Base-by-base conservation (phyloP, 129 eudicot genomes). In the Chrysanthemum lavandulifolium region DNA sequence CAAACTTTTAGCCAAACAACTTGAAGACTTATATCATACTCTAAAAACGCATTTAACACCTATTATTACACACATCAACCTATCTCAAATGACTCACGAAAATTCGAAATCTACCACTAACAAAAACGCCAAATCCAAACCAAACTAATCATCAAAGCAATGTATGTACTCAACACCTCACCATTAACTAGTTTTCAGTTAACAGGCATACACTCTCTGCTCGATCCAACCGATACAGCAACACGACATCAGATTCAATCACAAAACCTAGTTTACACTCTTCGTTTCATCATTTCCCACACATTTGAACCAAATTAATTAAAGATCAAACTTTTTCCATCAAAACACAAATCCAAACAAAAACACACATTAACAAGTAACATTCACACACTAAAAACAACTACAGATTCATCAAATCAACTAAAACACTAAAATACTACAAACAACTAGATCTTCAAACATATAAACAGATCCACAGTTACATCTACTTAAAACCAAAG, bases 401-500 rank as follows among this genome's bases (percentile, higher is more conserved):
- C 9, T 25, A 49, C 15, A 27, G 43, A 69, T 23, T 61, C 64
- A 50, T 2, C 27, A 59, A 53, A 61, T 40, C 47, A 40, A 6
- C 9, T 2, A 40, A 67, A 68, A 2, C 13, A 71, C 54, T 68
- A 49, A 69, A 71, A 19, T 19, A 19, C 21, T 19, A 19, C 21
- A 19, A 19, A 19, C 21, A 19, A 19, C 82, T 73, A 83, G 91
- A 86, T 86, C 91, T 86, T 71, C 85, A 75, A 76, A 50, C 68
- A 40, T 73, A 76, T 11, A 10, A 68, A 65, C 80, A 86, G 88
- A 86, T 83, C 91, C 86, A 74, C 75, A 75, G 72, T 60, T 43
- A 59, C 54, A 78, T 70, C 62, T 61, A 11, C 2, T 71, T 66
- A 76, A 68, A 78, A 45, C 57, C 50, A 72, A 71, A 72, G 25